Evolutionary conservation across 495 filamentous ascomycete genomes (phyloP), one percentile per base, ranked within the genome.

Genomic region (Pseudevernia furfuracea): DNA sequence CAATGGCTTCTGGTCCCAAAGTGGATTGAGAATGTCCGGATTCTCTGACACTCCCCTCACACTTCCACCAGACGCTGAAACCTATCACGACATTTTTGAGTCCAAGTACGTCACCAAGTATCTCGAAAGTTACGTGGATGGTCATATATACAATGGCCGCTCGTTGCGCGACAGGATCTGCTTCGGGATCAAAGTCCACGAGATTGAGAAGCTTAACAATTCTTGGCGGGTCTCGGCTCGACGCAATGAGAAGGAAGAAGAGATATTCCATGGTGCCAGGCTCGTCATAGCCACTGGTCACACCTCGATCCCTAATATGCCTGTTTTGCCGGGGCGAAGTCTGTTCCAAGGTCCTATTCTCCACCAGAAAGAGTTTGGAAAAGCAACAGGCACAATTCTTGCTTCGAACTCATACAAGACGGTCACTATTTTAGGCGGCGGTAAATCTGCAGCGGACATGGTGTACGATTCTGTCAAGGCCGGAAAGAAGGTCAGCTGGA

Each of bases 381-480:
- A 68, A 60, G 59, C n/a, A n/a, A n/a, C n/a, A n/a, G n/a, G n/a
- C n/a, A n/a, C n/a, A n/a, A n/a, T 44, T n/a, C 38, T 39, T 2
- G 38, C 60, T 74, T 30, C 55, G n/a, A 60, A 15, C 65, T 67
- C 25, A 60, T 60, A 38, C 63, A 71, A n/a, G 62, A 68, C 32
- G 41, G 73, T 60, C 41, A 71, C 41, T 37, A 69, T 80, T 10
- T 19, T 79, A 36, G 78, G 78, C 25, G 75, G 71, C 32, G 75
- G 71, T 10, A 80, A 79, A 63, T 80, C 78, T 23, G 71, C 77
- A 25, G 76, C 73, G 11, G 77, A 80, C 64, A 74, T 80, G 68
- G 73, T 71, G n/a, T 79, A 79, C 63, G 68, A 71, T 32, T 67
- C 59, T 48, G 72, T 72, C 14, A 76, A 76, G 65, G 70, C 68